These are phyloP conservation scores for Lodderomyces pseudojiufengensis DNA, from an alignment of 1,139 yeast species.

Conservation along the genomic window DNA sequence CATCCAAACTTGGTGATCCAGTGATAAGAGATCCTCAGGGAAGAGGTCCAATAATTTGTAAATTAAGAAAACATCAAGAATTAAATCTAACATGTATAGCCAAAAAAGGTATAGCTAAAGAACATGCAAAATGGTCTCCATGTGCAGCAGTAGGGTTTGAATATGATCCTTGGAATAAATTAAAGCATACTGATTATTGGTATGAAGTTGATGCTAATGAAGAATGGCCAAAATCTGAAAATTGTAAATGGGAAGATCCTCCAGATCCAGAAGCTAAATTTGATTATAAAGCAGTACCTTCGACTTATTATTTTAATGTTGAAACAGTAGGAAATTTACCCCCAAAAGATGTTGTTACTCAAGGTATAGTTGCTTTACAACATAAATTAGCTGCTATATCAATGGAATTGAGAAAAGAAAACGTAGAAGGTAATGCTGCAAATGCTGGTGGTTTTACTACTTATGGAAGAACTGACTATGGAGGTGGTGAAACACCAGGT, in stretches of 20 bases:
- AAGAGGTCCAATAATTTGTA: constrained; percentile 85
- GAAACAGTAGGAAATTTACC: constrained; percentile 89
- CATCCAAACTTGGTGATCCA: constrained; percentile 68
- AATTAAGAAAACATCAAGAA: constrained; percentile 90
- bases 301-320: constrained; percentile 77
- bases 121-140: constrained; percentile 98
- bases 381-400: constrained; percentile 88
- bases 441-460: constrained; percentile 46
- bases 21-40: constrained; percentile 73
- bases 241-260: constrained; percentile 95
- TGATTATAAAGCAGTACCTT: constrained; percentile 81
- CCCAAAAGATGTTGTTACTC: constrained; percentile 82
- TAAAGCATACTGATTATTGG: constrained; percentile 95
- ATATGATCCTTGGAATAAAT: constrained; percentile 98
- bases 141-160: constrained; percentile 97
- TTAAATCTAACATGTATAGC: constrained; percentile 87
- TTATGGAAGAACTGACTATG: constrained; percentile 46
- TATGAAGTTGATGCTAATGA: constrained; percentile 81
- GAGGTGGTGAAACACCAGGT: constrained; percentile 34
- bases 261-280: constrained; percentile 86
- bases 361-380: constrained; percentile 81
- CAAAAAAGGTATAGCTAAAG: constrained; percentile 96
- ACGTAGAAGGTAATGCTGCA: constrained; percentile 46
- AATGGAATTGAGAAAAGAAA: constrained; percentile 68
- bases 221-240: constrained; percentile 91